Percentiles rank a stretch among this genome's conserved stretches.
Evolutionary conservation across 768 basidiomycete species (phyloP).

Genomic region (Gymnopilus dilepis): DNA sequence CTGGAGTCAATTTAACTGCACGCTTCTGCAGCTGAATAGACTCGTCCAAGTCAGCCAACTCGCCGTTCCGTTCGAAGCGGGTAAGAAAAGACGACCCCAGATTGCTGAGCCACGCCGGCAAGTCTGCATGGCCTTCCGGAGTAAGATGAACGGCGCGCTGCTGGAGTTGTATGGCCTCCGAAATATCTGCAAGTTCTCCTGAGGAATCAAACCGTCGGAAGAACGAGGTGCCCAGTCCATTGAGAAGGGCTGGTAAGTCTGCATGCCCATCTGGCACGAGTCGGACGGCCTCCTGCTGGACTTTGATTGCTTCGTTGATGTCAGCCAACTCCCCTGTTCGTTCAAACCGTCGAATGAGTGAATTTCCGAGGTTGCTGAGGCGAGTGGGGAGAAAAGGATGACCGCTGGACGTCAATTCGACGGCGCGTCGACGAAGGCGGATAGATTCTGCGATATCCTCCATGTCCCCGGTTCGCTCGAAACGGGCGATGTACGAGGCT

Average conservation of each 20-base stretch:
- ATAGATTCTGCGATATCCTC: no score
- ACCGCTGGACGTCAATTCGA: background rate
- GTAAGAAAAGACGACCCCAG: conserved; percentile 21
- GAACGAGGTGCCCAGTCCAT: conserved; percentile 12
- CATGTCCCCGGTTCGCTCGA: no score
- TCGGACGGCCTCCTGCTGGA: background rate
- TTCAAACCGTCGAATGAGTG: conserved; percentile 6
- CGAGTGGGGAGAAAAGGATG: background rate
- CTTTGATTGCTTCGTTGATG: conserved; percentile 6
- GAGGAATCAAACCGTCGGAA: background rate
- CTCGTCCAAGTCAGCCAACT: background rate
- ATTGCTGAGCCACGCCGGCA: conserved; percentile 13
- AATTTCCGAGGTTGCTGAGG: conserved; percentile 12
- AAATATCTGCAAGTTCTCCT: conserved; percentile 20
- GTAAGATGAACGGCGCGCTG: background rate
- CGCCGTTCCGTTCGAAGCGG: background rate
- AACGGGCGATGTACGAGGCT: no score
- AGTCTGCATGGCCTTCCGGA: background rate
- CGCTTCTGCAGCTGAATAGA: background rate
- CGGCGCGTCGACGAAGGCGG: conserved; percentile 6
- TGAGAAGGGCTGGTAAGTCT: background rate
- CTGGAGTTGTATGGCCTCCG: background rate
- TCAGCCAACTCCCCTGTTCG: conserved; percentile 3
- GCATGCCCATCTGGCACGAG: conserved; percentile 17
- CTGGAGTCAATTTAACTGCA: background rate